Conservation (phyloP, 306 rosid species). For the Vachellia collinsii region DNA sequence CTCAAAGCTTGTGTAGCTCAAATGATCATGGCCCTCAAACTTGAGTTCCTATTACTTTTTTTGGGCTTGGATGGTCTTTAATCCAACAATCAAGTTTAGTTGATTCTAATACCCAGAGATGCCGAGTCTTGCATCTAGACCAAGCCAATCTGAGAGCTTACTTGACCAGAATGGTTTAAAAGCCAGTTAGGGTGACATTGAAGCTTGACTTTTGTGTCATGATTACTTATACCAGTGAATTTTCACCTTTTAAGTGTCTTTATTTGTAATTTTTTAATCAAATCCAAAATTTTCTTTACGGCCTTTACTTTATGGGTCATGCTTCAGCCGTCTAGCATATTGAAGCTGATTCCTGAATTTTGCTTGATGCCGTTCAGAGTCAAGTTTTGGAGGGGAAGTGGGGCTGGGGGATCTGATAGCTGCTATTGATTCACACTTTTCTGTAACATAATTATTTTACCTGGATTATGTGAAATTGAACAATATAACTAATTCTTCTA, state of each 20-base stretch:
- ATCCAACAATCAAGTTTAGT: background rate
- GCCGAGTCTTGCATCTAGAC: background rate
- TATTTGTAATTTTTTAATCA: background rate
- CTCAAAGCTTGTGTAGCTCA: background rate
- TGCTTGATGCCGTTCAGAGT: conserved; percentile 17
- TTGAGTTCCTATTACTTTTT: background rate
- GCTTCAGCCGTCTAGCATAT: conserved; percentile 1
- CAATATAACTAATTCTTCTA: conserved; percentile 12
- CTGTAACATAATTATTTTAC: background rate
- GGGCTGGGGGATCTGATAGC: background rate
- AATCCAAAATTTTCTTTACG: background rate
- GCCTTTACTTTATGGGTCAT: background rate
- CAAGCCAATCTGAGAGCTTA: conserved; percentile 20
- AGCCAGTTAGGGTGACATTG: background rate
- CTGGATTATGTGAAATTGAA: background rate
- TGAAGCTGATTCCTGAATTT: conserved; percentile 24
- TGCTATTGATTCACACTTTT: background rate
- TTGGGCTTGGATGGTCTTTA: background rate
- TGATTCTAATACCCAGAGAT: background rate
- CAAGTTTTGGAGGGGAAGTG: conserved; percentile 20
- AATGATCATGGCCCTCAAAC: background rate
- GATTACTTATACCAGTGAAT: background rate
- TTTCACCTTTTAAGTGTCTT: background rate
- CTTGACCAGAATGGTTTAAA: conserved; percentile 6
- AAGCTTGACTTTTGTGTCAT: background rate